Evolutionary conservation across 1,284 basidiomycete genomes (phyloP), one percentile per base, ranked within the genome.

Genomic region (Naganishia albida): DNA sequence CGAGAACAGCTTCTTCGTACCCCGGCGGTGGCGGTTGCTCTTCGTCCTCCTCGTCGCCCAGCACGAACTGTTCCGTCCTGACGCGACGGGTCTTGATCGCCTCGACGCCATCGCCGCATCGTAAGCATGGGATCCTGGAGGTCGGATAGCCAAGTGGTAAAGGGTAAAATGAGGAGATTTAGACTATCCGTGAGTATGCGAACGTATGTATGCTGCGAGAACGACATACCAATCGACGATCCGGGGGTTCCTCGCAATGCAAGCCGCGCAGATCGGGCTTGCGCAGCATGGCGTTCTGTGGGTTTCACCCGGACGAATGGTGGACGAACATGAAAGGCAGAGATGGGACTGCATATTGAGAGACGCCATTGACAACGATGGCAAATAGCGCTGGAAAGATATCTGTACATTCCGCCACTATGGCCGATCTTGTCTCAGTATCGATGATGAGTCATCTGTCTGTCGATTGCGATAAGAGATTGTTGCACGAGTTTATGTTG

Each of bases 201-300:
- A n/a, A n/a, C n/a, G n/a, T n/a, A n/a, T n/a, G n/a, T n/a, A n/a
- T n/a, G n/a, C n/a, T n/a, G n/a, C n/a, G n/a, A n/a, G n/a, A 6
- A 34, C 34, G 34, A 34, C 34, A 6, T 10, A 34, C 34, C 75
- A 78, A n/a, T 69, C 70, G 51, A 62, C 72, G 50, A 78, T 66
- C 49, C 77, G 63, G 7, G 77, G 77, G 56, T 77, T 77, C 1
- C 65, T 57, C 7, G 51, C 49, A 1, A 77, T 46, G 63, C 77
- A 78, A 1, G 55, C 43, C 3, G 40, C 53, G 67, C 77, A 78
- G 65, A 78, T 76, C 16, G 73, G 74, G 7, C 63, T 55, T 13
- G 28, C 23, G 69, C 77, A 78, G 68, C 77, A 78, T 1, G 74
- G 69, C 0, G 75, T 73, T 28, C 65, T 26, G 67, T 49, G 40